phyloP scores from a whole-genome alignment of 768 basidiomycete species.

The Trametes punicea region DNA sequence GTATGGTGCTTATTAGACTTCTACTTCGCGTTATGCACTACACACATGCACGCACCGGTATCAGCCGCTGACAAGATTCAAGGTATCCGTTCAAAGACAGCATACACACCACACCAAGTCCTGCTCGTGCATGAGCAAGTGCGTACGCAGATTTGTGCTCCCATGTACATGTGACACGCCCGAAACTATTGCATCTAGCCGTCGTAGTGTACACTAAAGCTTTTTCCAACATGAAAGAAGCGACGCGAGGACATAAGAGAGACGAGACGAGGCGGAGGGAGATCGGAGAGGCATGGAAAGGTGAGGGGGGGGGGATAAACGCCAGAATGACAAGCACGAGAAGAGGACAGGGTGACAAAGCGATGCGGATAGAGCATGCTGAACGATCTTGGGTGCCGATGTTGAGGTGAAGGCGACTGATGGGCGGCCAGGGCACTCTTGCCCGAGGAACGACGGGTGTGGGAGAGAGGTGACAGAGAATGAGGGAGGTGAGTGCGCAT shows the following conservation, averaged over 20 bases:
- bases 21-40: background rate
- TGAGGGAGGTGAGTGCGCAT: background rate
- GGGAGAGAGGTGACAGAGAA: background rate
- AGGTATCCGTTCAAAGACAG: background rate
- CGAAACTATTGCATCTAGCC: conserved; percentile 22
- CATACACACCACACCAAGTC: conserved; percentile 9
- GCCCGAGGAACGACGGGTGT: too few species aligned
- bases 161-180: conserved; percentile 11
- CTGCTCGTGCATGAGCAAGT: conserved; percentile 3
- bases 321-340: conserved; percentile 13
- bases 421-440: background rate
- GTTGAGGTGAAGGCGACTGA: background rate
- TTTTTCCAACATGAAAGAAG: conserved; percentile 20
- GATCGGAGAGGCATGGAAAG: conserved; percentile 9
- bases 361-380: conserved; percentile 6
- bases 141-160: conserved; percentile 6
- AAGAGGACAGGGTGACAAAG: conserved; percentile 5
- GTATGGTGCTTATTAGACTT: background rate
- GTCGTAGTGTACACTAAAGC: conserved; percentile 28
- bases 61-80: background rate
- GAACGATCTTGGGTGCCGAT: background rate
- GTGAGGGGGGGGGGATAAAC: background rate
- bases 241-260: conserved; percentile 7
- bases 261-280: conserved; percentile 10
- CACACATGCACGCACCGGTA: background rate